Percentiles rank a stretch among this genome's conserved stretches.
Conservation (phyloP, 805 yeast genomes). For the Candida yuanshanica region DNA sequence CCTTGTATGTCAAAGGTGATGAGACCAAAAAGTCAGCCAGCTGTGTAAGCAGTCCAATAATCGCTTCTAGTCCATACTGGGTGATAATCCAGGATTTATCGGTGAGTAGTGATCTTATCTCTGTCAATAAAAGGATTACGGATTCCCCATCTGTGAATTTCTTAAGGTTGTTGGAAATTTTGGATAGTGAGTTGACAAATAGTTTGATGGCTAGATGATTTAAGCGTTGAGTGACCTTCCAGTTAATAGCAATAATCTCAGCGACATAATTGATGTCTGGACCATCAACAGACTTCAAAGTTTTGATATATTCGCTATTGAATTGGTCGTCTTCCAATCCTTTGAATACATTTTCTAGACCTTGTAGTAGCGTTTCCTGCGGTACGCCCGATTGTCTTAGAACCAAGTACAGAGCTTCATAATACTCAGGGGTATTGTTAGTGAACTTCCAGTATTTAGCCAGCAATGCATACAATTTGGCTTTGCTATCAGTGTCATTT, state of each 20-base stretch:
- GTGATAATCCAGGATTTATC: slow-evolving; percentile 52
- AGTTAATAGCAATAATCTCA: slow-evolving; percentile 19
- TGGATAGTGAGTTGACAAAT: slow-evolving; percentile 16
- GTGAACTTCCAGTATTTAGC: slow-evolving; percentile 15
- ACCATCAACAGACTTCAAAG: slow-evolving; percentile 16
- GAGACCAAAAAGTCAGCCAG: slow-evolving; percentile 11
- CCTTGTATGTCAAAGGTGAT: background rate
- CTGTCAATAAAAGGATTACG: background rate
- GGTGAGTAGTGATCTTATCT: slow-evolving; percentile 38
- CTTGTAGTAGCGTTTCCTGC: slow-evolving; percentile 13
- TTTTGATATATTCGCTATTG: slow-evolving; percentile 15
- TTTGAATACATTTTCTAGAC: slow-evolving; percentile 16
- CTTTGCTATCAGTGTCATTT: slow-evolving; percentile 13
- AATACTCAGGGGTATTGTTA: slow-evolving; percentile 19
- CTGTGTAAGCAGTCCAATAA: slow-evolving; percentile 36
- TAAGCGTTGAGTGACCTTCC: slow-evolving; percentile 8
- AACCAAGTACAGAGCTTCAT: slow-evolving; percentile 31
- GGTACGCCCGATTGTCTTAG: slow-evolving; percentile 23
- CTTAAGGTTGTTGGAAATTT: slow-evolving; percentile 1
- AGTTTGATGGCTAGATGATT: slow-evolving; percentile 3
- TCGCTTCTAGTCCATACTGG: slow-evolving; percentile 61
- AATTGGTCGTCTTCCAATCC: slow-evolving; percentile 3
- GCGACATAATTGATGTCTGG: slow-evolving; percentile 14
- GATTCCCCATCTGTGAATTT: slow-evolving; percentile 1
- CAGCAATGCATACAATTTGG: slow-evolving; percentile 26